Evolutionary conservation across 2,329 filamentous ascomycete genomes (phyloP), one percentile per base, ranked within the genome.

Genomic region (Cryoendolithus antarcticus): DNA sequence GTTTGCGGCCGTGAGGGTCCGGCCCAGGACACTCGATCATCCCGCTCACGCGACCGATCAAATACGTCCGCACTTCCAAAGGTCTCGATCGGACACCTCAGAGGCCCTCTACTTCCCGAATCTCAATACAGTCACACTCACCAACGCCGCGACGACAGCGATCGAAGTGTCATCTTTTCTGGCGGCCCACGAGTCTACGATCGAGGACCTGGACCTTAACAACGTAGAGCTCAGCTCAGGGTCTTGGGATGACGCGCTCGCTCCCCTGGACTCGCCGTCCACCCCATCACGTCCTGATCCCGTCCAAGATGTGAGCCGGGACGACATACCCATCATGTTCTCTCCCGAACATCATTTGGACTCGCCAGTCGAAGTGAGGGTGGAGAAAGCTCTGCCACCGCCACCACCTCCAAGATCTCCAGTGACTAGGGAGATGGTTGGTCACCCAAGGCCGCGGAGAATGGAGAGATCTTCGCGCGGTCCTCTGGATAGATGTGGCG

Each of bases 211-310:
- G 54, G 79, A 86, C 56, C 86, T 93, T 58, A 78, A 86, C 55
- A 78, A 83, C 45, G 77, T 88, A 11, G 67, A 72, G 24, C 70
- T 93, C 32, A 70, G 76, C 37, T 71, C 74, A 44, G 85, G 82
- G 21, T 80, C 69, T 41, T 93, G 85, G 85, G 81, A 91, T 42
- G 80, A 86, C 24, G 85, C 84, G 0, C 71, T 93, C n/a, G 74
- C 77, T 30, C 81, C 82, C 2, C 64, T 93, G 24, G 24, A 27
- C 5, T 27, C 24, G 24, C 24, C 24, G 6, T 27, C 24, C 3
- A 27, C 24, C 7, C 6, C 24, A 8, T 27, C 24, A 27, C 7
- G 24, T 27, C 24, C 24, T 8, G 7, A 27, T 27, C 2, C 7
- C 7, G 24, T 8, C 24, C 7, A 6, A 6, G 24, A 27, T 3